Percentiles rank a stretch among this genome's conserved stretches.
These are phyloP conservation scores for Neoscytalidium dimidiatum DNA, from an alignment of 2,329 filamentous ascomycete species.

Conservation along the genomic window DNA sequence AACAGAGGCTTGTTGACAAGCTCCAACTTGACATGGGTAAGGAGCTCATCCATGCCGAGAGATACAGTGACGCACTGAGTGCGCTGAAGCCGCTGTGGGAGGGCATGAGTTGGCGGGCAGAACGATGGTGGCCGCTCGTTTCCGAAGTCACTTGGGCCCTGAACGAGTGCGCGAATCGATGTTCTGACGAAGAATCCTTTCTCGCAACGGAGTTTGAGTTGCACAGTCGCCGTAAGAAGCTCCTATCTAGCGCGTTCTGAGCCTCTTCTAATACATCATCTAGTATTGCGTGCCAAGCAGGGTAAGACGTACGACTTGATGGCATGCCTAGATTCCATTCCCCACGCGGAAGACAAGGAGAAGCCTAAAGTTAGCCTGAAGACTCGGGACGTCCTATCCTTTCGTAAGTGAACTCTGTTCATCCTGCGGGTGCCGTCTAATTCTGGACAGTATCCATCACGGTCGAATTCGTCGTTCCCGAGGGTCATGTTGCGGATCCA, in stretches of 20 bases:
- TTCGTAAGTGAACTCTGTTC: conserved; percentile 36
- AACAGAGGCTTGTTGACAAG: conserved; percentile 57
- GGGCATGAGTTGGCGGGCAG: conserved; percentile 58
- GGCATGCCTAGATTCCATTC: conserved; percentile 44
- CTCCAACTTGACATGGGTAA: conserved; percentile 57
- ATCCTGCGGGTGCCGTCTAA: neutral
- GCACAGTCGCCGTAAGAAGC: conserved; percentile 34
- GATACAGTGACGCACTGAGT: conserved; percentile 53
- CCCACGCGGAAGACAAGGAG: conserved; percentile 30
- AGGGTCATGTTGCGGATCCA: conserved; percentile 62
- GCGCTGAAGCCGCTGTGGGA: conserved; percentile 58
- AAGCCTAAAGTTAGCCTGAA: conserved; percentile 51
- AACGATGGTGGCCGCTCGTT: conserved; percentile 62
- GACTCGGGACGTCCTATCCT: conserved; percentile 51
- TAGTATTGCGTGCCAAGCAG: conserved; percentile 35
- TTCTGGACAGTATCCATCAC: conserved; percentile 47
- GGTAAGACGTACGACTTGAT: conserved; percentile 49
- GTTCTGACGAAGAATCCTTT: conserved; percentile 50
- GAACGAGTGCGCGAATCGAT: conserved; percentile 53
- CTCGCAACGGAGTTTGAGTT: conserved; percentile 61
- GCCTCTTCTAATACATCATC: conserved; percentile 22
- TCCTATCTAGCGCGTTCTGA: neutral
- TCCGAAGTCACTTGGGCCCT: conserved; percentile 56
- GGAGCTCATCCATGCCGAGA: conserved; percentile 53
- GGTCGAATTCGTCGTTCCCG: conserved; percentile 55